These are phyloP conservation scores for Batrachochytrium dendrobatidis DNA, from an alignment of 371 early-diverging fungal genomes.

Conservation along the genomic window DNA sequence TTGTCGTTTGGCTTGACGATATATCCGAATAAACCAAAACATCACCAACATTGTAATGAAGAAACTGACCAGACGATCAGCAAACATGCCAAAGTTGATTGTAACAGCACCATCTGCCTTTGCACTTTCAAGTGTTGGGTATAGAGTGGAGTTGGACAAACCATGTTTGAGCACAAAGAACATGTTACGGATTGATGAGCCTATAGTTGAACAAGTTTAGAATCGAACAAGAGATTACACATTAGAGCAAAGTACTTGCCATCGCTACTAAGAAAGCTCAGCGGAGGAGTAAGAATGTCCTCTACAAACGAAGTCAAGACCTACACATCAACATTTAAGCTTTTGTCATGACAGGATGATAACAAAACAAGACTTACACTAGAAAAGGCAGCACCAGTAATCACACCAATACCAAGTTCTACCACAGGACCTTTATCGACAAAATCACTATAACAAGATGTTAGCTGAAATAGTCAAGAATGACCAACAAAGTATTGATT, in stretches of 20 bases:
- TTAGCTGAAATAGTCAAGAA: not conserved
- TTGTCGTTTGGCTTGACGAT: not conserved
- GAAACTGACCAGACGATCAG: conserved; percentile 1
- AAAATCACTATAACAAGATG: not conserved
- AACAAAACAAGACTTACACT: not conserved
- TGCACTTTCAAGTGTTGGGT: conserved; percentile 5
- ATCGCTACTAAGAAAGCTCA: not conserved
- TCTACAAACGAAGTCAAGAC: conserved; percentile 4
- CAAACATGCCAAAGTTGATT: conserved; percentile 1
- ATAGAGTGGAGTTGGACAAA: not conserved
- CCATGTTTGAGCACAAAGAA: conserved; percentile 8
- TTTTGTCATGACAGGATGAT: too few relatives aligned
- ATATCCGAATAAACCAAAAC: conserved; percentile 4
- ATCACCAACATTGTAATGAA: not conserved
- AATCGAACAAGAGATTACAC: not conserved
- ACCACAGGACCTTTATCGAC: conserved; percentile 2
- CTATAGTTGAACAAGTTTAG: not conserved
- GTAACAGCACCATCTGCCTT: conserved; percentile 8
- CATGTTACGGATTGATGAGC: not conserved
- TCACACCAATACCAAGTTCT: conserved; percentile 1
- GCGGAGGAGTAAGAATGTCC: conserved; percentile 7
- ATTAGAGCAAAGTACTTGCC: not conserved
- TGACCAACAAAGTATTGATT: not conserved
- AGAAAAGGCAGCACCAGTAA: not conserved
- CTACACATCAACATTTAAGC: not conserved